Evolutionary conservation across 805 yeast species (phyloP), one percentile per base, ranked within the genome.

Genomic region (Ogataea paradorogensis): DNA sequence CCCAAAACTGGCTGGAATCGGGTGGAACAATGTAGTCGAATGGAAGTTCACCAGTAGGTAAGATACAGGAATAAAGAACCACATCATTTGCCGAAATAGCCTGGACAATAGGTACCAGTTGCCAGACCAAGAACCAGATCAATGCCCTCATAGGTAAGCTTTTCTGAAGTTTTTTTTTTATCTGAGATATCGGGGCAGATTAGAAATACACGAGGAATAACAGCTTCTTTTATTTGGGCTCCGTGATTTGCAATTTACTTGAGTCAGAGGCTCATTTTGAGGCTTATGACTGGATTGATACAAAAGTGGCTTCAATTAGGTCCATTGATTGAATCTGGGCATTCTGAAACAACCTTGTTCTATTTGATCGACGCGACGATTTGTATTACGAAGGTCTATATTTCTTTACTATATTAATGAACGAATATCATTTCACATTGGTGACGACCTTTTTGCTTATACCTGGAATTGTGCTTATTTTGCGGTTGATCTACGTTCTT

Each of bases 351-450:
- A 13, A 21, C 27, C 7, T 23, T 11, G n/a, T 13, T 14, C 13
- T 7, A 15, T 28, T 28, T 23, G 25, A 15, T 33, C 33, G 40
- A 23, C 40, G 40, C 40, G 40, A 28, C 40, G 33, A 22, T 36
- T 16, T 10, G 4, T 20, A 7, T 13, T 30, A 6, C 10, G 3
- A 20, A 10, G 25, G 33, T 7, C 33, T 13, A 30, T 30, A 18
- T 4, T 30, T 31, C 23, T 5, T 23, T 22, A 10, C 23, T 20
- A 5, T 18, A 20, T 21, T 9, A 3, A 55, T 54, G 59, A 23
- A 45, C 47, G 57, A 65, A 47, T 15, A 33, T 7, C 20, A 23
- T 3, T 58, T 58, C 26, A 55, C 62, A 0, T 15, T 49, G 2
- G 20, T 40, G 8, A 38, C 47, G 5, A 33, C 48, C 1, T 8